These are phyloP conservation scores for Corylus heterophylla DNA, from an alignment of 306 rosid species.

Conservation along the genomic window DNA sequence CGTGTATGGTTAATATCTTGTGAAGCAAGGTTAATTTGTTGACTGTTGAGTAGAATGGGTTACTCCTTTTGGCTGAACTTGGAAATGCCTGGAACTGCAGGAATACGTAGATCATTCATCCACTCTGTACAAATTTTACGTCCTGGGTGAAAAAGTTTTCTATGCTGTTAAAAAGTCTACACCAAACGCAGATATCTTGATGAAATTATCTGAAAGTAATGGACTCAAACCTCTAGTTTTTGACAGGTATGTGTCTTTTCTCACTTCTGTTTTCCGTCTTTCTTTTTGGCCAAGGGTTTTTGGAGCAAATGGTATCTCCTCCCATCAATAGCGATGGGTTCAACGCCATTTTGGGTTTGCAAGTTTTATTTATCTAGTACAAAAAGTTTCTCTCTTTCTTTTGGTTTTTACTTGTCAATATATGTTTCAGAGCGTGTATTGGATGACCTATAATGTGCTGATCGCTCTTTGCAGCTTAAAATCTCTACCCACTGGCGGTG, in stretches of 20 bases:
- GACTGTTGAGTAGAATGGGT: neutral
- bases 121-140: constrained; percentile 75
- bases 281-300: neutral
- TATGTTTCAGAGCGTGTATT: neutral
- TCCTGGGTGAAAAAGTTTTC: constrained; percentile 74
- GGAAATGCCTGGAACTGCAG: constrained; percentile 34
- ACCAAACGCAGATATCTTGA: constrained; percentile 62
- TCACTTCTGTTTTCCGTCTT: constrained; percentile 5
- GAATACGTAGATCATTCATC: constrained; percentile 96
- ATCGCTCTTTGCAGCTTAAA: constrained; percentile 47
- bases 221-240: constrained; percentile 69
- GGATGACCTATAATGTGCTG: neutral
- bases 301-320: neutral
- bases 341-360: neutral
- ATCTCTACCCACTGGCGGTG: constrained; percentile 59
- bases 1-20: constrained; percentile 1
- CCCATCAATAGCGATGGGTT: neutral
- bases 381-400: neutral
- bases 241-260: constrained; percentile 48
- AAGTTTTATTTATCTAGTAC: neutral
- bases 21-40: neutral
- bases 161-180: constrained; percentile 84
- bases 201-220: constrained; percentile 40
- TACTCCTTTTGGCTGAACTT: neutral
- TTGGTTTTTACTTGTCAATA: neutral